A percentile compares a stretch with the other conserved stretches of the same genome.
Conservation (phyloP, 1,284 basidiomycete genomes). For the Afroboletus lepidellus region DNA sequence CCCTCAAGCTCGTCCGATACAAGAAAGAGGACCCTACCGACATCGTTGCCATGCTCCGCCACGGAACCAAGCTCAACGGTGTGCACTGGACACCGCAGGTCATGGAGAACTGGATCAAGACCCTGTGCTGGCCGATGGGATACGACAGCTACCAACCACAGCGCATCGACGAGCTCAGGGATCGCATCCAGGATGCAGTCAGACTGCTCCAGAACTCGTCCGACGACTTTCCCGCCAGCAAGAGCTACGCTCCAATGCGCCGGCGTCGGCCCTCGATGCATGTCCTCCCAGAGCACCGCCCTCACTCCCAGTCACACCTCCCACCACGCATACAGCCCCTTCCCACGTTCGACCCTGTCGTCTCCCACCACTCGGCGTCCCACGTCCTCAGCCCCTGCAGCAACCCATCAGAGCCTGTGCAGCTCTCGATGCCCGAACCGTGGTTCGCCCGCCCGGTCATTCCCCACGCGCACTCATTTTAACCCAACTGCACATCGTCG, state of each 20-base stretch:
- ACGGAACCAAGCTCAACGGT: constrained; percentile 50
- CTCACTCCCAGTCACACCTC: constrained; percentile 2
- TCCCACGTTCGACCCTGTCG: constrained; percentile 5
- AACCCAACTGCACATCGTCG: constrained; percentile 8
- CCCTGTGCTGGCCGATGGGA: constrained; percentile 56
- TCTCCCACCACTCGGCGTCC: not conserved
- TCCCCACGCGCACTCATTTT: constrained; percentile 7
- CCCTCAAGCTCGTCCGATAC: constrained; percentile 69
- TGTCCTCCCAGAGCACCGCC: constrained; percentile 4
- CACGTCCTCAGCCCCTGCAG: constrained; percentile 12
- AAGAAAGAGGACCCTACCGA: constrained; percentile 49
- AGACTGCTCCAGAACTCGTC: constrained; percentile 19
- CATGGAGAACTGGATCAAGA: constrained; percentile 53
- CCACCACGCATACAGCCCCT: not conserved
- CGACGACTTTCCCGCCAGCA: constrained; percentile 15
- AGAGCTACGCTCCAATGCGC: not conserved
- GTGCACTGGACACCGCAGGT: constrained; percentile 51
- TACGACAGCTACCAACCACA: constrained; percentile 46
- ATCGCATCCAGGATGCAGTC: constrained; percentile 53
- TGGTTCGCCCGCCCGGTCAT: constrained; percentile 12
- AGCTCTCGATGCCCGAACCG: constrained; percentile 26
- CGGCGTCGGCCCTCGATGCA: constrained; percentile 16
- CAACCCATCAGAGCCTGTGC: constrained; percentile 9
- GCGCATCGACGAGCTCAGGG: constrained; percentile 43
- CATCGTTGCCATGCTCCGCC: constrained; percentile 44